phyloP scores from a whole-genome alignment of 345 rosid species.

The Populus ilicifolia region DNA sequence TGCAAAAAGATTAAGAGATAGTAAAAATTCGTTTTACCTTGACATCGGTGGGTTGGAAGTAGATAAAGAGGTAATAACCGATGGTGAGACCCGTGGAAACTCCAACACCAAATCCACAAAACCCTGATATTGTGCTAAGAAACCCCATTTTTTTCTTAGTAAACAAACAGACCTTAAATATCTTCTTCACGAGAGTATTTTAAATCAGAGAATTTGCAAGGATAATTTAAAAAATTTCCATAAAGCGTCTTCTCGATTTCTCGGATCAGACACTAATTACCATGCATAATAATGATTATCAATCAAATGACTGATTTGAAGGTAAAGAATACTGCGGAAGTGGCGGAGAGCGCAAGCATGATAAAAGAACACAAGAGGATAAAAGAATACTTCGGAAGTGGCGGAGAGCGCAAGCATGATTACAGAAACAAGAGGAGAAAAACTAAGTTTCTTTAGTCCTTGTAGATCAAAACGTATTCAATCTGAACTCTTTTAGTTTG shows the following conservation, averaged over 20 bases:
- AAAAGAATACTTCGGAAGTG: not conserved
- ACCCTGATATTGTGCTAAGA: constrained; percentile 62
- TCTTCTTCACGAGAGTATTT: not conserved
- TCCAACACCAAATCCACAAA: constrained; percentile 87
- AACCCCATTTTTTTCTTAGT: constrained; percentile 53
- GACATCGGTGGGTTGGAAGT: constrained; percentile 65
- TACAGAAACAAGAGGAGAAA: not conserved
- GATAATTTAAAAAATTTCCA: not conserved
- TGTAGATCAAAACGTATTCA: not conserved
- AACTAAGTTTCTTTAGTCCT: not conserved
- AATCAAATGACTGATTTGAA: not conserved
- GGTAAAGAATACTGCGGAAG: not conserved
- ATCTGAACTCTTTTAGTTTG: not conserved
- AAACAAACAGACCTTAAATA: constrained; percentile 11
- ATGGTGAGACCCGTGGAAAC: constrained; percentile 63
- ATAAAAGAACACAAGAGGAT: not conserved
- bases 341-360: not conserved
- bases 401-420: not conserved
- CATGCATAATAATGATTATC: not conserved
- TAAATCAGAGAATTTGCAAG: not conserved
- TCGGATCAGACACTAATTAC: not conserved
- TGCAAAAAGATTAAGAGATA: not conserved
- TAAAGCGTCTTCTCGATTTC: not conserved
- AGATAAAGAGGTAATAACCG: constrained; percentile 79
- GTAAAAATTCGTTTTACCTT: constrained; percentile 40